Evolutionary conservation across 257 asterid species (phyloP).

Genomic region (Gentiana straminea): DNA sequence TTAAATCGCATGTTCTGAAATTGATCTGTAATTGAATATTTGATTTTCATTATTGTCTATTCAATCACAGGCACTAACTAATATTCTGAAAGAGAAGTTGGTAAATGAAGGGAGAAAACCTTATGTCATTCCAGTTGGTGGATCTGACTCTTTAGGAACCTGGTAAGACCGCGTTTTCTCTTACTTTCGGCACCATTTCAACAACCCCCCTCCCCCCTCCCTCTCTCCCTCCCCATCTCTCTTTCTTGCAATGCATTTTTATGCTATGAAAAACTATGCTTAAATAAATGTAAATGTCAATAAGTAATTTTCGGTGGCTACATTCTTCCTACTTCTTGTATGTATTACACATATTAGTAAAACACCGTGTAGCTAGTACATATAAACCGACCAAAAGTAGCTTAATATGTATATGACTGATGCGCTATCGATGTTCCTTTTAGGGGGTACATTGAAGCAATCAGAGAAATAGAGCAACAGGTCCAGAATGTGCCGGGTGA

Average conservation of each 20-base stretch:
- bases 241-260: too few species aligned
- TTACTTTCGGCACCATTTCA: too few species aligned
- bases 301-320: too few species aligned
- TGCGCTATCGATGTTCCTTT: constrained; percentile 6
- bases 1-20: too few species aligned
- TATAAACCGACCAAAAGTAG: not conserved
- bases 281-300: too few species aligned
- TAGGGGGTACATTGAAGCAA: constrained; percentile 96
- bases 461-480: constrained; percentile 78
- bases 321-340: too few species aligned
- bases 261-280: too few species aligned
- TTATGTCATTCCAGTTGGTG: constrained; percentile 91
- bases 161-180: constrained; percentile 42
- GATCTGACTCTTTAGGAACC: constrained; percentile 92
- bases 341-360: not conserved
- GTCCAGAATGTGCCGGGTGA: constrained; percentile 21
- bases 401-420: not conserved
- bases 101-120: constrained; percentile 86
- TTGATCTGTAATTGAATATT: not conserved
- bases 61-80: constrained; percentile 61
- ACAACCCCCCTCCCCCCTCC: too few species aligned
- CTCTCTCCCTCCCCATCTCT: too few species aligned
- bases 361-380: not conserved
- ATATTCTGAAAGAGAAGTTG: constrained; percentile 64
- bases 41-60: constrained; percentile 8